Base-by-base conservation (phyloP, 2,329 filamentous ascomycete genomes). In the Sporothrix euskadiensis region DNA sequence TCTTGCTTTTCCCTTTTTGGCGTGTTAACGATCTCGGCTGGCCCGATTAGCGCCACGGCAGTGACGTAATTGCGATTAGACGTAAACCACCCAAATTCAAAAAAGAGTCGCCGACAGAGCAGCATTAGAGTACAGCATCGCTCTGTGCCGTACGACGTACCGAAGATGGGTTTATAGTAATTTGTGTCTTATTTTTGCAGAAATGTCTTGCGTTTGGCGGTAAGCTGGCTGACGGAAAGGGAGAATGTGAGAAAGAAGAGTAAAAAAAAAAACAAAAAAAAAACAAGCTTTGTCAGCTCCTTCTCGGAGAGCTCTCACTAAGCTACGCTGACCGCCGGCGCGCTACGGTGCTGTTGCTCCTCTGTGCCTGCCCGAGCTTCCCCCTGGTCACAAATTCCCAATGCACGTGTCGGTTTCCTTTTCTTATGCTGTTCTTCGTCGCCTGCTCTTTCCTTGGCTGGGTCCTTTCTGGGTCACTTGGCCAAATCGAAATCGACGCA, bases 21-120 rank as follows among this genome's bases (percentile, higher is more conserved):
- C 30, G 26, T 30, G 30, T 54, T 70, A 26, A 26, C 19, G 52
- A 39, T 57, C 52, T 70, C 52, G 68, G 35, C 41, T 49, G n/a
- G 56, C 19, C 26, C n/a, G 26, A 12, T 54, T 63, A 41, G 66
- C 66, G 66, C 72, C 56, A 71, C 41, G 32, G 71, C 41, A 69
- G 71, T 73, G 71, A 73, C 71, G 71, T 73, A 73, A 73, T 73
- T 49, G 30, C 47, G 26, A 69, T 32, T 68, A 44, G 44, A 39
- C n/a, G 22, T 26, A 59, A 14, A 14, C 41, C 57, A 44, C 10
- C 10, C 12, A n/a, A 30, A 44, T 26, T n/a, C n/a, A 70, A 35
- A 22, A n/a, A 70, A 70, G 59, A 59, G 16, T 47, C 35, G 39
- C 30, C 61, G 22, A 47, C 14, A 6, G 14, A 44, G 56, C 14